Percentiles rank a stretch among this genome's conserved stretches.
Evolutionary conservation across 2,329 filamentous ascomycete species (phyloP).

Genomic region (Apiospora kogelbergensis): DNA sequence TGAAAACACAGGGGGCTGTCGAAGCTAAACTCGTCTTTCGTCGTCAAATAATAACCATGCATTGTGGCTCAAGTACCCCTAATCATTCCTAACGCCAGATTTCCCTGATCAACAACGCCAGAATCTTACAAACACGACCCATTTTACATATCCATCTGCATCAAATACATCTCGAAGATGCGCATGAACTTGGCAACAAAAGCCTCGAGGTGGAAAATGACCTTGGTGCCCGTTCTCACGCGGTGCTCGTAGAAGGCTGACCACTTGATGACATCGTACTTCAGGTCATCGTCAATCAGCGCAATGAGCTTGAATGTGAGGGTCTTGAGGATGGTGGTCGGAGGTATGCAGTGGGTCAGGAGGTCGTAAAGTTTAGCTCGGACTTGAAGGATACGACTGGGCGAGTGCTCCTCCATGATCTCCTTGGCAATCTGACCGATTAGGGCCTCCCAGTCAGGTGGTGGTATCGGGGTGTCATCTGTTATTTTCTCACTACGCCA

Average conservation of each 20-base stretch:
- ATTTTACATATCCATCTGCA: slow-evolving; percentile 75
- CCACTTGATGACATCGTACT: slow-evolving; percentile 92
- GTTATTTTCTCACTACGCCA: slow-evolving; percentile 79
- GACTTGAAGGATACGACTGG: slow-evolving; percentile 81
- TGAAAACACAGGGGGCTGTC: not conserved
- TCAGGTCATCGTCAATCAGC: slow-evolving; percentile 84
- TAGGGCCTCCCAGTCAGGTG: slow-evolving; percentile 94
- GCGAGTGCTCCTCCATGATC: slow-evolving; percentile 91
- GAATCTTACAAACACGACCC: not conserved
- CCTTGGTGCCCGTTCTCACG: slow-evolving; percentile 87
- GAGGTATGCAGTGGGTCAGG: slow-evolving; percentile 93
- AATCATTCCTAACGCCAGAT: not conserved
- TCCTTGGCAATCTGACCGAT: slow-evolving; percentile 89
- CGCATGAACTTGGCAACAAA: slow-evolving; percentile 99
- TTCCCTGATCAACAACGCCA: not conserved
- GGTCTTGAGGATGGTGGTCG: slow-evolving; percentile 91
- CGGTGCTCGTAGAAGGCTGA: slow-evolving; percentile 96
- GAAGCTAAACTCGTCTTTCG: not conserved
- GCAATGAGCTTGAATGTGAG: slow-evolving; percentile 90
- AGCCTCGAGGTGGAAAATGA: slow-evolving; percentile 96
- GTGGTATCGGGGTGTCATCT: slow-evolving; percentile 85
- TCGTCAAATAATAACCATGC: not conserved
- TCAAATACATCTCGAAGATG: slow-evolving; percentile 84
- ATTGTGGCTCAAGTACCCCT: not conserved
- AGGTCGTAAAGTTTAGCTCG: slow-evolving; percentile 95